Conservation (phyloP, 2,329 filamentous ascomycete species). For the Aspergillus sp. region DNA sequence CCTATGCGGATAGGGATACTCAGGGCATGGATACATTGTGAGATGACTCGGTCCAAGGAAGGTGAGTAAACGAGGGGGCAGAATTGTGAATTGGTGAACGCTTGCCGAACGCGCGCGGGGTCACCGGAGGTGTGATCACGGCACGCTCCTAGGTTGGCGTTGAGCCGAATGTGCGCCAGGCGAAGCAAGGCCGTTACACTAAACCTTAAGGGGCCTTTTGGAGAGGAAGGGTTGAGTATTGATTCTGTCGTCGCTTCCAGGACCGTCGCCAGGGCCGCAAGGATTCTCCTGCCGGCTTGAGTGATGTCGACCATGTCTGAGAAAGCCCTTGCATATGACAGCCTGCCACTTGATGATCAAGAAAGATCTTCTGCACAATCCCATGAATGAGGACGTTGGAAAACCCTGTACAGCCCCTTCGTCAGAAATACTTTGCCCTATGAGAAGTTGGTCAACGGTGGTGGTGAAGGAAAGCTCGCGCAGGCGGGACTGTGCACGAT, state of each 20-base stretch:
- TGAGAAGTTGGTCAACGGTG: background rate
- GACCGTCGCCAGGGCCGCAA: constrained; percentile 13
- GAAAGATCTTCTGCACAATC: constrained; percentile 63
- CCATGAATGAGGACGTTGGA: constrained; percentile 65
- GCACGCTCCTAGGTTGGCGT: constrained; percentile 8
- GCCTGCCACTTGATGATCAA: constrained; percentile 44
- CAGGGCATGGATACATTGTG: constrained; percentile 18
- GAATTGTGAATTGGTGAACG: background rate
- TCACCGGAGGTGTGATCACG: constrained; percentile 8
- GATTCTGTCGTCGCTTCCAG: constrained; percentile 15
- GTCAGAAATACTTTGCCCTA: background rate
- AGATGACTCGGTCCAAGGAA: constrained; percentile 10
- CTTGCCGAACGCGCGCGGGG: constrained; percentile 4
- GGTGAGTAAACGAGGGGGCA: constrained; percentile 1
- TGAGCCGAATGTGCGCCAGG: constrained; percentile 15
- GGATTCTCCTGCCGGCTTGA: constrained; percentile 4
- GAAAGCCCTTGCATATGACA: background rate
- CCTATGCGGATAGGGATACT: constrained; percentile 11
- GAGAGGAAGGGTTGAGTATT: constrained; percentile 13
- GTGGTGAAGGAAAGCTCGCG: background rate
- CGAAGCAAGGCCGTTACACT: constrained; percentile 17
- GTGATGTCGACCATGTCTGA: background rate
- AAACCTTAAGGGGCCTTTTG: constrained; percentile 15
- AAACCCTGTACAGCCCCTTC: constrained; percentile 34
- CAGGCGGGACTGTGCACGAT: background rate